These are phyloP conservation scores for Epichloe scottii DNA, from an alignment of 2,329 filamentous ascomycete species.

Conservation along the genomic window DNA sequence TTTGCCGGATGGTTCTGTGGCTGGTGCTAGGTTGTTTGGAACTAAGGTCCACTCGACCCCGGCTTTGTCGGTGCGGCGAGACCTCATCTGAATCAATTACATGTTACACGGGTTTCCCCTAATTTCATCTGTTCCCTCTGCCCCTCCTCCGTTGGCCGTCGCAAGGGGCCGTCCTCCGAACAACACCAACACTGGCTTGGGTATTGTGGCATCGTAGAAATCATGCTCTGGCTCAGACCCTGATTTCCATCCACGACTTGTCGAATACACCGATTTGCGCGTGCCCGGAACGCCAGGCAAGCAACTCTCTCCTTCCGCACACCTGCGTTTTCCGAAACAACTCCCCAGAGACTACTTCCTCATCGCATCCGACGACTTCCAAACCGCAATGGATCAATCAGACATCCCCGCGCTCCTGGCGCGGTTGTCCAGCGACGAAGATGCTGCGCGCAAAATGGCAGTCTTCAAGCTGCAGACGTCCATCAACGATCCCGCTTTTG, in stretches of 20 bases:
- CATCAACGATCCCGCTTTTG: constrained; percentile 92
- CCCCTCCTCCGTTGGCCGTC: not conserved
- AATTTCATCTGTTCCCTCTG: not conserved
- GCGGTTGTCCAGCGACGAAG: constrained; percentile 58
- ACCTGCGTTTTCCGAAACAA: not conserved
- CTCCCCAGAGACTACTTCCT: not conserved
- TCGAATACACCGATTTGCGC: not conserved
- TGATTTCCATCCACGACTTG: not conserved
- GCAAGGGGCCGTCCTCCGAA: not conserved
- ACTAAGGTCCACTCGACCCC: too few relatives aligned
- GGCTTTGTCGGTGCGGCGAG: constrained; percentile 1
- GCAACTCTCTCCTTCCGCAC: not conserved
- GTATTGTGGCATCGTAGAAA: not conserved
- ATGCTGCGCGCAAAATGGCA: constrained; percentile 94
- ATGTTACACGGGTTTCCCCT: not conserved
- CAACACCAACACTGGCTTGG: not conserved
- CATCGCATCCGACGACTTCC: constrained; percentile 3
- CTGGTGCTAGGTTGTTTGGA: not conserved
- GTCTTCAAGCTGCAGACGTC: constrained; percentile 95
- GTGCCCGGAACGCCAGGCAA: not conserved
- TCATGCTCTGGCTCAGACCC: not conserved
- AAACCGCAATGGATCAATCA: constrained; percentile 45
- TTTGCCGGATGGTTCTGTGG: constrained; percentile 5
- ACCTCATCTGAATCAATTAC: not conserved
- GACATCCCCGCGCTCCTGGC: constrained; percentile 53